Evolutionary conservation across 345 rosid genomes (phyloP).

Genomic region (Trapa incisa): DNA sequence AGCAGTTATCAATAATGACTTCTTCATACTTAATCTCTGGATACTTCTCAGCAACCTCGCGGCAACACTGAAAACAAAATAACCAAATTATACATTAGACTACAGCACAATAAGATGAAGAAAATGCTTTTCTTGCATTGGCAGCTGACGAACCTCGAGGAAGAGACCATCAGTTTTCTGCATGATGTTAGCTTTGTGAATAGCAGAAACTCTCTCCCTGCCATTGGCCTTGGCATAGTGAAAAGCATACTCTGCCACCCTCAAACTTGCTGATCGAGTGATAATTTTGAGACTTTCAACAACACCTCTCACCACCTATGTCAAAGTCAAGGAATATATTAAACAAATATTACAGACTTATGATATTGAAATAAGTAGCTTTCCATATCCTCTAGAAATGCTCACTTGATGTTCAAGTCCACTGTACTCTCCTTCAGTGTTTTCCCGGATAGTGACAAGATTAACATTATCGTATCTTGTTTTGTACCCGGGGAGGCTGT

Average conservation of each 20-base stretch:
- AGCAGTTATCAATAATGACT: constrained; percentile 98
- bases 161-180: constrained; percentile 99
- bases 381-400: not conserved
- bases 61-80: constrained; percentile 66
- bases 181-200: constrained; percentile 98
- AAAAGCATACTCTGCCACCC: constrained; percentile 99
- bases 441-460: constrained; percentile 92
- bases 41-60: constrained; percentile 97
- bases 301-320: constrained; percentile 97
- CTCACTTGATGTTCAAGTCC: constrained; percentile 98
- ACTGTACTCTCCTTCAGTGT: constrained; percentile 99
- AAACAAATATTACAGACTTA: not conserved
- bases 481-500: constrained; percentile 95
- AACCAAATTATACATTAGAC: not conserved
- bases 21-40: constrained; percentile 93
- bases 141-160: constrained; percentile 49
- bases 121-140: not conserved
- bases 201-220: constrained; percentile 90
- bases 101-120: not conserved
- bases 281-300: constrained; percentile 98
- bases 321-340: constrained; percentile 1
- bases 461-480: constrained; percentile 87
- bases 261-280: constrained; percentile 92
- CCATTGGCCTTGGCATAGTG: constrained; percentile 94
- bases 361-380: not conserved